phyloP scores from a whole-genome alignment of 108 stramenopile species.

The Schizochytrium sp. region DNA sequence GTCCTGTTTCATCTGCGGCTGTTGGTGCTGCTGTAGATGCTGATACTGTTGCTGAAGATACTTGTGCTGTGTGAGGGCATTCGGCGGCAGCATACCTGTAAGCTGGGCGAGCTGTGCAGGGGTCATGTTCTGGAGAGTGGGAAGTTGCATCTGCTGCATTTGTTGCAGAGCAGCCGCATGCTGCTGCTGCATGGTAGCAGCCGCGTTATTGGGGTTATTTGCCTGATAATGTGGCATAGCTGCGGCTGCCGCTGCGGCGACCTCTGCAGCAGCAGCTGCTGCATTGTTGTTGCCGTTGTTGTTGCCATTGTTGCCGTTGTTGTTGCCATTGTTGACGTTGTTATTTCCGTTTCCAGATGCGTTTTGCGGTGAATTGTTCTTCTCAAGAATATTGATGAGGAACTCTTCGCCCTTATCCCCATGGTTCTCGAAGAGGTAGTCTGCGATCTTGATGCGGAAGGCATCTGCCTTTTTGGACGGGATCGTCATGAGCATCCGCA shows the following conservation, averaged over 20 bases:
- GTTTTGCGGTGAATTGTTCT: neutral
- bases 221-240: neutral
- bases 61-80: neutral
- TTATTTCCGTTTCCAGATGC: neutral
- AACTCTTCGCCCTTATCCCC: conserved; percentile 9
- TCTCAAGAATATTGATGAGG: conserved; percentile 23
- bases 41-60: neutral
- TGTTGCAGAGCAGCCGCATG: too few relatives aligned
- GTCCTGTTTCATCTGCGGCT: neutral
- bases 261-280: neutral
- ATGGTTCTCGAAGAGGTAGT: neutral
- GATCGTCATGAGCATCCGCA: conserved; percentile 10
- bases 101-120: too few relatives aligned
- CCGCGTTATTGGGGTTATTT: too few relatives aligned
- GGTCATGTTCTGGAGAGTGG: too few relatives aligned
- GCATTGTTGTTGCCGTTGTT: neutral
- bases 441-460: conserved; percentile 34
- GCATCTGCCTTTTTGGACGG: conserved; percentile 20
- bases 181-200: too few relatives aligned
- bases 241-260: neutral
- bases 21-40: neutral
- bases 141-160: too few relatives aligned
- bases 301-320: too few relatives aligned
- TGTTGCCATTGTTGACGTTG: neutral
- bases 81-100: too few relatives aligned